Evolutionary conservation across 2,329 filamentous ascomycete genomes (phyloP), one percentile per base, ranked within the genome.

Genomic region (Beauveria sp.): DNA sequence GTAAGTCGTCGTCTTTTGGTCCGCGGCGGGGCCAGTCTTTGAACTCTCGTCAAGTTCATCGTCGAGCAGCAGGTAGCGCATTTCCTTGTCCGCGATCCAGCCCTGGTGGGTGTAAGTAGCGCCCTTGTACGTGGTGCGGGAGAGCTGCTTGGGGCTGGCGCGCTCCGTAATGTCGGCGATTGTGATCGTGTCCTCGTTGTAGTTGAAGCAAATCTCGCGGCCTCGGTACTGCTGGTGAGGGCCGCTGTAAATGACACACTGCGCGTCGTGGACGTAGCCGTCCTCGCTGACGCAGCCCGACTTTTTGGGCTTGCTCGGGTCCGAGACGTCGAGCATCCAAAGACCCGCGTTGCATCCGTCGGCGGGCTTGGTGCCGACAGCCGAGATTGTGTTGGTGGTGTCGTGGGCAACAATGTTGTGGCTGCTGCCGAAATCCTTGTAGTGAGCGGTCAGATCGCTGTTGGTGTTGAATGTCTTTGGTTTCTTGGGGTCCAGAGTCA

Each of bases 81-180:
- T 72, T 58, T 70, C 76, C 40, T 74, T 69, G 67, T 83, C 78
- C 26, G 83, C 74, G 3, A 85, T 73, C 73, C 79, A 80, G 7
- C 83, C 83, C 65, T 86, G 83, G 67, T 86, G 83, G 1, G 81
- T 83, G 72, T 85, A 86, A 3, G 78, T 71, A 8, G 81, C 81
- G 48, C 83, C 83, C 24, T 79, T 77, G 68, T 85, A 85, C 0
- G 78, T 79, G 14, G 81, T 84, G 46, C 75, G 75, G 31, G 82
- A 83, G 55, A 76, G 73, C 65, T 84, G 75, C 63, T 80, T 74
- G 46, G 73, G 76, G 38, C 72, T 68, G 7, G 73, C 70, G 73
- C 82, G 81, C 67, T 82, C 70, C 1, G 79, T 82, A 1, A 83
- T 75, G 63, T 83, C 80, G 67, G 80, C 81, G 48, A 82, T 80